phyloP scores from a whole-genome alignment of 495 filamentous ascomycete genomes.

The Penicillium argentinense region DNA sequence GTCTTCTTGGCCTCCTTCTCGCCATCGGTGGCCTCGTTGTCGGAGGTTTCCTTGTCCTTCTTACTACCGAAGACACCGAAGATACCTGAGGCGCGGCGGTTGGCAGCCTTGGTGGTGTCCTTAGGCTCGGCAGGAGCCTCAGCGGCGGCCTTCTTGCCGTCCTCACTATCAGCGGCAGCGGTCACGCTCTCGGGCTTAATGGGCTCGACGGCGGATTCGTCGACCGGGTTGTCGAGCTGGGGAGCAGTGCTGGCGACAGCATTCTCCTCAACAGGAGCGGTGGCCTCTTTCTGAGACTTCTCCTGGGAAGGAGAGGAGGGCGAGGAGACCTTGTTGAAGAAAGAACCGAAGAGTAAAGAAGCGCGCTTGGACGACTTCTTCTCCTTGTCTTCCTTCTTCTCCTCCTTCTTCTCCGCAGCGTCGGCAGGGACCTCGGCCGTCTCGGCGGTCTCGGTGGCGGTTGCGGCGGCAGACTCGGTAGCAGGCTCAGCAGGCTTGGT shows the following conservation, averaged over 20 bases:
- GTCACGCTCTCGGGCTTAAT: slow-evolving; percentile 46
- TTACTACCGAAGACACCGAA: slow-evolving; percentile 55
- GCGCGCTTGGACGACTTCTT: slow-evolving; percentile 50
- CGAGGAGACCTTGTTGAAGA: slow-evolving; percentile 57
- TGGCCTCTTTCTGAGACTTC: slow-evolving; percentile 53
- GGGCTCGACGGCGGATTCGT: slow-evolving; percentile 42
- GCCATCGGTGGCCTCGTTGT: slow-evolving; percentile 48
- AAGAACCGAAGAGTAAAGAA: slow-evolving; percentile 51
- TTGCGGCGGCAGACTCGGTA: slow-evolving; percentile 21
- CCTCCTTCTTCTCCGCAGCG: slow-evolving; percentile 33
- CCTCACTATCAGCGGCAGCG: slow-evolving; percentile 41
- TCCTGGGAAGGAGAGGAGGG: slow-evolving; percentile 52
- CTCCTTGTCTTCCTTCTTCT: slow-evolving; percentile 42
- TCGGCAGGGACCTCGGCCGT: slow-evolving; percentile 26
- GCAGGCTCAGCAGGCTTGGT: slow-evolving; percentile 10
- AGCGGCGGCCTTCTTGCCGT: slow-evolving; percentile 37
- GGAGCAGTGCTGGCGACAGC: slow-evolving; percentile 50
- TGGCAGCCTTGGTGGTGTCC: slow-evolving; percentile 37
- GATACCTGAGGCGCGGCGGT: slow-evolving; percentile 58
- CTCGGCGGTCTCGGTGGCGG: slow-evolving; percentile 25
- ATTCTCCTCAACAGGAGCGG: slow-evolving; percentile 43
- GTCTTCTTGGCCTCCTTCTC: slow-evolving; percentile 52
- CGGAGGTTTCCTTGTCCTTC: slow-evolving; percentile 54
- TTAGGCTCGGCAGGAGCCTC: slow-evolving; percentile 38
- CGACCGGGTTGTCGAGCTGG: slow-evolving; percentile 52